Evolutionary conservation across 208 protist species (phyloP).

Genomic region (Trypanosoma melophagium): DNA sequence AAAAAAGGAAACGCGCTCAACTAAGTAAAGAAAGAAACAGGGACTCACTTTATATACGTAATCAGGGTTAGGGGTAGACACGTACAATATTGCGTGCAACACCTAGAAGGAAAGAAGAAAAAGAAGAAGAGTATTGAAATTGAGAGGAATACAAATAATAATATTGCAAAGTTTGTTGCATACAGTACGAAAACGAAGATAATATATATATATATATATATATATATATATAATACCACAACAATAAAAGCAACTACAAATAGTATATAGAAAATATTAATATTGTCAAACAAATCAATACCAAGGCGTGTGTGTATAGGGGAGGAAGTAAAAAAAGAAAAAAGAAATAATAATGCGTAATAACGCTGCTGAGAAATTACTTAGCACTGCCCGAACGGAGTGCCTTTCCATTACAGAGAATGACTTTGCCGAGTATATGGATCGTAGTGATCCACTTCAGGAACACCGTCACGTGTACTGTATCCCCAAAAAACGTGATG

Average conservation of each 20-base stretch:
- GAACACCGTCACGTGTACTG: constrained; percentile 59
- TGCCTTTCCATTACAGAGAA: constrained; percentile 67
- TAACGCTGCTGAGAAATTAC: constrained; percentile 56
- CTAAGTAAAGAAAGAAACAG: not conserved
- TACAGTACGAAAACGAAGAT: constrained; percentile 5
- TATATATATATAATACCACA: constrained; percentile 13
- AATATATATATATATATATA: constrained; percentile 6
- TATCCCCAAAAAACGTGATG: constrained; percentile 51
- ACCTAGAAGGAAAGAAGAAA: not conserved
- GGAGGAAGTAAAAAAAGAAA: no score
- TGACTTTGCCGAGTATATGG: constrained; percentile 70
- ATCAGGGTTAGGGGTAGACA: no score
- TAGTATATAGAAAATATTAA: not conserved
- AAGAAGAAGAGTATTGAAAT: not conserved
- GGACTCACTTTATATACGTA: no score
- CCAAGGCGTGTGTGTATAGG: no score
- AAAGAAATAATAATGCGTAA: constrained; percentile 48
- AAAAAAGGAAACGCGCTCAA: constrained; percentile 4
- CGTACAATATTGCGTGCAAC: no score
- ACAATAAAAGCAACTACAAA: not conserved
- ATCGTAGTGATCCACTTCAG: constrained; percentile 57
- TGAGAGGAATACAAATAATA: not conserved
- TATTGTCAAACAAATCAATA: no score
- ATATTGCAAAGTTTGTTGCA: no score
- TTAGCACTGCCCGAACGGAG: constrained; percentile 44